Base-by-base conservation (phyloP, 371 early-diverging fungal genomes). In the Batkoa obscura region DNA sequence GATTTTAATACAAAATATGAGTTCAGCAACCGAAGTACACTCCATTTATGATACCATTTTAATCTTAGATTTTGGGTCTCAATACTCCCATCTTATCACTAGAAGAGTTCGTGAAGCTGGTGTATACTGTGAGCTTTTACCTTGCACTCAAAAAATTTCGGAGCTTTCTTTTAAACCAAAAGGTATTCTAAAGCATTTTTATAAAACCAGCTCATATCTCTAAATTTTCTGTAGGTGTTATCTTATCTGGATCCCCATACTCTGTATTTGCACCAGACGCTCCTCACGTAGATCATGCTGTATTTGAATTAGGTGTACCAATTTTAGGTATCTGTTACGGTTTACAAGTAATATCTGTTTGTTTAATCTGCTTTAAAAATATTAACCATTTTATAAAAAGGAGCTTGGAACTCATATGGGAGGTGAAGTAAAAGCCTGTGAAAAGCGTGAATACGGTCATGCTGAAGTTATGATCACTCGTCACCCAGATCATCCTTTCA, bases 301-400 rank as follows among this genome's bases (percentile, higher is more conserved):
- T 93, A 46, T 94, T 90, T 73, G 78, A 80, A 50, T 73, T 88
- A 34, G 85, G 84, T 59, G 86, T 90, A 36, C 94, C 97, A 38
- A 75, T 94, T 32, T 80, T 96, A 50, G 97, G 97, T 68, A 92
- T 96, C 67, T 96, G 97, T 75, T 96, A 94, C 62, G 97, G 97
- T 61, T 79, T 96, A 59, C 93, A 88, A 67, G 76, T 75, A 67
- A 52, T 8, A 30, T 13, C 39, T 39, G 46, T 15, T 47, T 5
- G 35, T 32, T 37, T 15, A 49, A n/a, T 38, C 3, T 59, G 38
- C 32, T 47, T 10, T 73, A 93, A 3, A 8, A 50, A 33, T 4
- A 10, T 8, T 50, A 50, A 30, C 13, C 17, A 43, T 46, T 13
- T 45, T 13, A 36, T 48, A 47, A 52, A 15, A 8, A 53, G 53